phyloP scores from a whole-genome alignment of 768 basidiomycete genomes.

The Panellus pusillus region DNA sequence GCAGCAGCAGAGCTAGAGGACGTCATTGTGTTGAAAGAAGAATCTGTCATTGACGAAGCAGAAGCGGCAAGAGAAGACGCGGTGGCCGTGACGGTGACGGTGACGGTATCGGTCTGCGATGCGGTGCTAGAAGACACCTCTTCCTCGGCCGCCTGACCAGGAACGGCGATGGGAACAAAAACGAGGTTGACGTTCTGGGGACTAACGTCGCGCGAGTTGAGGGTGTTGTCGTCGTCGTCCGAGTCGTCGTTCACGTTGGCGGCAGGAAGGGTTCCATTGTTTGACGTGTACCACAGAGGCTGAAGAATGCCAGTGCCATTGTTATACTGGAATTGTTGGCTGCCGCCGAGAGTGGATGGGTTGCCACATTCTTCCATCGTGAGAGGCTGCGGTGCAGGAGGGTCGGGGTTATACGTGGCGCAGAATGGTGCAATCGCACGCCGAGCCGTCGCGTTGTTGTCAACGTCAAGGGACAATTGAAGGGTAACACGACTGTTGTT shows the following conservation, averaged over 20 bases:
- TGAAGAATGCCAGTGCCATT: slow-evolving; percentile 44
- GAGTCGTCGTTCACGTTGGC: slow-evolving; percentile 2
- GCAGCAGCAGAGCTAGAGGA: slow-evolving; percentile 16
- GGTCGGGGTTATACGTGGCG: slow-evolving; percentile 60
- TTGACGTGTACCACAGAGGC: slow-evolving; percentile 49
- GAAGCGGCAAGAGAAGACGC: slow-evolving; percentile 10
- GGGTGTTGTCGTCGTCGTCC: slow-evolving; percentile 11
- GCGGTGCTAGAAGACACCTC: slow-evolving; percentile 23
- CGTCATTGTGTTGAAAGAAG: slow-evolving; percentile 1
- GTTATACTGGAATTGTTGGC: slow-evolving; percentile 64
- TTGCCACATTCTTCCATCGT: slow-evolving; percentile 45
- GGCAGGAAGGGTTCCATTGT: slow-evolving; percentile 5
- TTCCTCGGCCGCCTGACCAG: slow-evolving; percentile 18
- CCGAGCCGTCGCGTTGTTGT: slow-evolving; percentile 31
- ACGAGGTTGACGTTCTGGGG: slow-evolving; percentile 53
- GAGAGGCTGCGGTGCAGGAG: slow-evolving; percentile 48
- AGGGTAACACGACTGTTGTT: slow-evolving; percentile 39
- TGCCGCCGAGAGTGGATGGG: slow-evolving; percentile 27
- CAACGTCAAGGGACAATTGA: slow-evolving; percentile 39
- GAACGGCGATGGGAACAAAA: slow-evolving; percentile 44
- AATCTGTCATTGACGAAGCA: background rate
- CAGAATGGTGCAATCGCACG: slow-evolving; percentile 39
- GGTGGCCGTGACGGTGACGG: slow-evolving; percentile 22
- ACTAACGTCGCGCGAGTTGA: slow-evolving; percentile 14
- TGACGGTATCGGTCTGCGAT: slow-evolving; percentile 28